These are phyloP conservation scores for Candida arabinofermentans DNA, from an alignment of 805 yeast genomes.

Conservation along the genomic window DNA sequence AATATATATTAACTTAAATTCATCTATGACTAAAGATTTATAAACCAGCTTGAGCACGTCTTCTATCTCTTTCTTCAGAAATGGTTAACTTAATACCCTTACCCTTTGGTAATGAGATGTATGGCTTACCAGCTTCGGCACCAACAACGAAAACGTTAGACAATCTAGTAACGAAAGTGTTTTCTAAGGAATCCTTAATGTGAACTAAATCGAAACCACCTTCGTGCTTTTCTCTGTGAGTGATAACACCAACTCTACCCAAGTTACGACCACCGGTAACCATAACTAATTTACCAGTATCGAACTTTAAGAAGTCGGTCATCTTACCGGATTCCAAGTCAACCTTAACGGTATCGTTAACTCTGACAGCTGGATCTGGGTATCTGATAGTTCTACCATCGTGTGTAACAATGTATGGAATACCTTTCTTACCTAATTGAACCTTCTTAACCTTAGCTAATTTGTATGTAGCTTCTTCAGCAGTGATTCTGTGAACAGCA, in stretches of 20 bases:
- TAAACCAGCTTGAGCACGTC: constrained; percentile 77
- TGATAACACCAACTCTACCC: constrained; percentile 96
- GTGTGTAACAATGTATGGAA: constrained; percentile 98
- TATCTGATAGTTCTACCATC: constrained; percentile 99
- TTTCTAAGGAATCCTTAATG: constrained; percentile 92
- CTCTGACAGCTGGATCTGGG: constrained; percentile 97
- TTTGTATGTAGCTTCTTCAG: constrained; percentile 98
- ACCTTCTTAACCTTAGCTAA: constrained; percentile 98
- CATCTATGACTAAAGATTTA: constrained; percentile 23
- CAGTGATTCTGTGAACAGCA: constrained; percentile 99
- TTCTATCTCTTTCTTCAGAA: constrained; percentile 98
- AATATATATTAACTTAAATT: neutral
- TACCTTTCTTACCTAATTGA: constrained; percentile 96
- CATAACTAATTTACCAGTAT: constrained; percentile 87
- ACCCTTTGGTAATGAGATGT: constrained; percentile 96
- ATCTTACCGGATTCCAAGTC: constrained; percentile 96
- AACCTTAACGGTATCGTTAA: constrained; percentile 96
- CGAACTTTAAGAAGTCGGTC: constrained; percentile 84
- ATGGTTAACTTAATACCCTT: constrained; percentile 96
- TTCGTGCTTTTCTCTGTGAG: constrained; percentile 96
- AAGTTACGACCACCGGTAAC: constrained; percentile 98
- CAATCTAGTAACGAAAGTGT: constrained; percentile 93
- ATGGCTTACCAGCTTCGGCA: constrained; percentile 86
- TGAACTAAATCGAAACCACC: constrained; percentile 98
- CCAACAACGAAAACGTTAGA: constrained; percentile 92